Percentiles rank a stretch among this genome's conserved stretches.
These are phyloP conservation scores for Penicillium concentricum DNA, from an alignment of 2,329 filamentous ascomycete genomes.

Conservation along the genomic window DNA sequence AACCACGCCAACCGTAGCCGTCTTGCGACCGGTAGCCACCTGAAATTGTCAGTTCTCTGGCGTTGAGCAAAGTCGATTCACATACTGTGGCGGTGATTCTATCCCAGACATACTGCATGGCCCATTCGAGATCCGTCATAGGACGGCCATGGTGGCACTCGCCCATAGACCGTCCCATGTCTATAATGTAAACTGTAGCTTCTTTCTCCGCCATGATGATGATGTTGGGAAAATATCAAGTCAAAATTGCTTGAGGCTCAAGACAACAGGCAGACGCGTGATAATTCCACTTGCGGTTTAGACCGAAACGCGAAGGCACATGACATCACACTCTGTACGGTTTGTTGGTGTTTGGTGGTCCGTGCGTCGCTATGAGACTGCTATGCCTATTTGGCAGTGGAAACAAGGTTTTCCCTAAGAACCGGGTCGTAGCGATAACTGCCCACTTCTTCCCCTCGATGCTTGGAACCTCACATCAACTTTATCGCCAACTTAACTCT, in stretches of 20 bases:
- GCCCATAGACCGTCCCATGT: conserved; percentile 83
- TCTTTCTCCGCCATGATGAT: conserved; percentile 83
- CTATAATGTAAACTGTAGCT: conserved; percentile 86
- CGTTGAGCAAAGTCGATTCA: conserved; percentile 9
- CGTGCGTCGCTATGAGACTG: neutral
- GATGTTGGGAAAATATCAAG: neutral
- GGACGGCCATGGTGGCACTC: conserved; percentile 66
- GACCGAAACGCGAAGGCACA: conserved; percentile 37
- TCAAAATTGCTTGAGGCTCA: conserved; percentile 6
- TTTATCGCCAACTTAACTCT: neutral
- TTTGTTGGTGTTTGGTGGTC: conserved; percentile 9
- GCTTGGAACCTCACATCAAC: neutral
- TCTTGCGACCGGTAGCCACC: conserved; percentile 69
- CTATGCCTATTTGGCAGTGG: neutral
- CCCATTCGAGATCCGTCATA: conserved; percentile 83
- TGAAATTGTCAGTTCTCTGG: conserved; percentile 22
- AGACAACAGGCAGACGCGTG: conserved; percentile 41
- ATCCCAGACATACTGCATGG: conserved; percentile 92
- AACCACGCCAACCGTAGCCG: conserved; percentile 72
- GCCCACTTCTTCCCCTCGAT: neutral
- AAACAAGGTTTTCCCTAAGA: neutral
- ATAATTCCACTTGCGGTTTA: conserved; percentile 38
- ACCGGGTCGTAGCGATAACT: neutral
- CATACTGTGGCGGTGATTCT: conserved; percentile 74
- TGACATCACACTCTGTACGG: conserved; percentile 34